Conservation (phyloP, 2,329 filamentous ascomycete genomes). For the Cladobotryum mycophilum region DNA sequence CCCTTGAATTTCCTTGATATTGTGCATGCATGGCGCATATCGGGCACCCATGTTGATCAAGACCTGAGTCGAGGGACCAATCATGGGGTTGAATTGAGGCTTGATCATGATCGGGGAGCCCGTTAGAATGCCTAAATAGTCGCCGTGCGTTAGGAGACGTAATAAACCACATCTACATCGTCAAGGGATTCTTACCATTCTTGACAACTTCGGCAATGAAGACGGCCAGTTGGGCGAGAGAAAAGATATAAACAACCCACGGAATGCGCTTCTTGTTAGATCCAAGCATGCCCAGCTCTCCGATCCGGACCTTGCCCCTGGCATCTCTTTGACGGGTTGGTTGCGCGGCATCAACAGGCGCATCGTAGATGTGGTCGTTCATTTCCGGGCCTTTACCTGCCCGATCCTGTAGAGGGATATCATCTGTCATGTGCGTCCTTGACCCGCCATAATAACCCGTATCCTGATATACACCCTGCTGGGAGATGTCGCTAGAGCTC, state of each 20-base stretch:
- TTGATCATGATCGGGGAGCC: slow-evolving; percentile 72
- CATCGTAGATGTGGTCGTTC: slow-evolving; percentile 59
- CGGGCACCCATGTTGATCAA: slow-evolving; percentile 96
- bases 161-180: neutral
- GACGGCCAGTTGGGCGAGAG: slow-evolving; percentile 69
- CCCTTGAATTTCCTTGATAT: slow-evolving; percentile 59
- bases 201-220: slow-evolving; percentile 85
- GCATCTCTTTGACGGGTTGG: slow-evolving; percentile 25
- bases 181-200: slow-evolving; percentile 56
- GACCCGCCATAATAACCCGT: slow-evolving; percentile 50
- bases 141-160: slow-evolving; percentile 6
- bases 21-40: slow-evolving; percentile 93
- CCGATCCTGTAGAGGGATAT: slow-evolving; percentile 52
- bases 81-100: slow-evolving; percentile 92
- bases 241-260: slow-evolving; percentile 78
- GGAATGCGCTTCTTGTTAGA: slow-evolving; percentile 55
- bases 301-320: slow-evolving; percentile 45
- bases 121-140: slow-evolving; percentile 60
- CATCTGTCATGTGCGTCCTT: slow-evolving; percentile 39
- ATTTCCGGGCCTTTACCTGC: slow-evolving; percentile 35
- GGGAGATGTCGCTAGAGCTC: slow-evolving; percentile 35
- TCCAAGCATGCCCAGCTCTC: slow-evolving; percentile 55
- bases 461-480: slow-evolving; percentile 43
- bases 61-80: slow-evolving; percentile 83
- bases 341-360: slow-evolving; percentile 29